These are phyloP conservation scores for Penicillium nucicola DNA, from an alignment of 495 filamentous ascomycete species.

Conservation along the genomic window DNA sequence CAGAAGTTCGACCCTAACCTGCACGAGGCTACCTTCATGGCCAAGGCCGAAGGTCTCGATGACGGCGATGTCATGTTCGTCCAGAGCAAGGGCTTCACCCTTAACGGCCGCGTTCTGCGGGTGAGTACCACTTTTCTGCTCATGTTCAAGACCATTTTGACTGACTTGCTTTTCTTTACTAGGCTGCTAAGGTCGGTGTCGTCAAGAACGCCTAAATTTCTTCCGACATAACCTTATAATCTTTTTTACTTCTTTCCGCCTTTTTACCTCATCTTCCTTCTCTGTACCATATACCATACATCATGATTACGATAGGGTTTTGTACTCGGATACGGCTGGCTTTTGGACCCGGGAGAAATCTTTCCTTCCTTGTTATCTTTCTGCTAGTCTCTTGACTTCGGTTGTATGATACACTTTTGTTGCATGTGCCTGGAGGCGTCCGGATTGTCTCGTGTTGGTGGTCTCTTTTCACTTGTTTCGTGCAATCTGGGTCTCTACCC, in stretches of 20 bases:
- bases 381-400: constrained; percentile 28
- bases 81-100: constrained; percentile 89
- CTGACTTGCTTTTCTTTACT: constrained; percentile 6
- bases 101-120: constrained; percentile 86
- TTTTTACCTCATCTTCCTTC: constrained; percentile 17
- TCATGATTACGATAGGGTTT: constrained; percentile 31
- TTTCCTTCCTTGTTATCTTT: constrained; percentile 21
- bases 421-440: constrained; percentile 36
- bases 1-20: constrained; percentile 88
- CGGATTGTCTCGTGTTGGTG: constrained; percentile 31
- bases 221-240: constrained; percentile 5
- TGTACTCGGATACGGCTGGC: constrained; percentile 23
- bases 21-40: constrained; percentile 95
- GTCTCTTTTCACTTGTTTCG: constrained; percentile 20
- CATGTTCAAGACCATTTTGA: constrained; percentile 7
- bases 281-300: constrained; percentile 47
- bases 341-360: constrained; percentile 21
- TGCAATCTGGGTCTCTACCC: constrained; percentile 16
- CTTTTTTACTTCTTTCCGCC: neutral
- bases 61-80: constrained; percentile 86
- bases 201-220: constrained; percentile 63
- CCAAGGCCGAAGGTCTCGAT: constrained; percentile 77
- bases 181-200: constrained; percentile 92
- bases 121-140: constrained; percentile 36
- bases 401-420: constrained; percentile 43